Base-by-base conservation (phyloP, 2,329 filamentous ascomycete genomes). In the Tolypocladium paradoxum region DNA sequence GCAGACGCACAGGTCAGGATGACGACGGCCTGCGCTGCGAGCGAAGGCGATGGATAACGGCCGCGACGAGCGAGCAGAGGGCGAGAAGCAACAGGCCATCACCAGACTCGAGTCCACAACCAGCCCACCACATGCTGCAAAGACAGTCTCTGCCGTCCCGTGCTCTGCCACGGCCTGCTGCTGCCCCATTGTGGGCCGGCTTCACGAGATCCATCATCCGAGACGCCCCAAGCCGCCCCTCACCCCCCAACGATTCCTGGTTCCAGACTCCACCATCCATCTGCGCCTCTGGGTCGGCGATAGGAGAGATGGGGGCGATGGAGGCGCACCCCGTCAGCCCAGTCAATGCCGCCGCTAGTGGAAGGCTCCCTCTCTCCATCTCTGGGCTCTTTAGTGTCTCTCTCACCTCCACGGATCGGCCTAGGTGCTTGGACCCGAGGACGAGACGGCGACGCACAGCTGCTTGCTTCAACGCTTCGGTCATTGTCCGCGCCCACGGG, bases 271-370 rank as follows among this genome's bases (percentile, higher is more conserved):
- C 51, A 29, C 51, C 50, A 38, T 27, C 36, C 47, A 35, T 37
- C 24, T 24, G 24, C 43, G 38, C 46, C 49, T 55, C 50, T 53
- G 27, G 50, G 53, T 51, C 50, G 56, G 53, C 51, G 54, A 56
- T 52, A 50, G 53, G 54, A 48, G 49, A 51, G 50, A 48, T 53
- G 52, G 49, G 50, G 55, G 53, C 50, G 54, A 54, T 56, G 48
- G 53, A 54, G 51, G 51, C 50, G 46, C 51, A 52, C 49, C 45
- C 45, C 52, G 46, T 52, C 53, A 53, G 29, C 53, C 53, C 45
- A 45, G 24, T 47, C 51, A 55, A 36, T 53, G 54, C 54, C 52
- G 54, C 54, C 52, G 52, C 52, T 56, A 55, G 52, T 37, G 48
- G 45, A 38, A 55, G 37, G 47, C 52, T 51, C 48, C 53, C 40